phyloP scores from a whole-genome alignment of 345 rosid species.

The Rhodomyrtus tomentosa region DNA sequence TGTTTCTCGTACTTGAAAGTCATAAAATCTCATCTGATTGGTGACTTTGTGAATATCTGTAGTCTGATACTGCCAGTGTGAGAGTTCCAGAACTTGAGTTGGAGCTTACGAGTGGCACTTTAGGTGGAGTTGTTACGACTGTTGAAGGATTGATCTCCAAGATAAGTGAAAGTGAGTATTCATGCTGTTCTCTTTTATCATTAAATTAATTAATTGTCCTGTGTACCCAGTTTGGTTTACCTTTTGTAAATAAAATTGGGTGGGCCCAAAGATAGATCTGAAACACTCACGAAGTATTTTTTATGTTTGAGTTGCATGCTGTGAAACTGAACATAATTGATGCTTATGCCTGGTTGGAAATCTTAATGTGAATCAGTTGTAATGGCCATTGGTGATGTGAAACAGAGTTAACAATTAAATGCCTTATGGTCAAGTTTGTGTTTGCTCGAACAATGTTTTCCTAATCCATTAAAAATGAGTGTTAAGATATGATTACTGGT shows the following conservation, averaged over 20 bases:
- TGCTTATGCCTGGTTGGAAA: not conserved
- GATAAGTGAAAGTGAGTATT: slow-evolving; percentile 83
- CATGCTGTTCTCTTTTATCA: not conserved
- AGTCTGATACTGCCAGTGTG: slow-evolving; percentile 90
- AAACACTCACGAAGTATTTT: not conserved
- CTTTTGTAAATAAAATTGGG: not conserved
- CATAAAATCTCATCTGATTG: not conserved
- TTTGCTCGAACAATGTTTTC: not conserved
- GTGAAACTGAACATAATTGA: not conserved
- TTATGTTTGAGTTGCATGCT: not conserved
- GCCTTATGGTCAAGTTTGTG: not conserved
- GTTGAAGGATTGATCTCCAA: slow-evolving; percentile 88
- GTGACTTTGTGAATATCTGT: slow-evolving; percentile 1
- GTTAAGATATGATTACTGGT: not conserved
- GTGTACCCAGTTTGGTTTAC: not conserved
- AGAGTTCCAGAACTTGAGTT: slow-evolving; percentile 77
- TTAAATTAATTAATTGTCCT: not conserved
- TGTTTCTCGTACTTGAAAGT: not conserved
- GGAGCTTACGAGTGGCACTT: slow-evolving; percentile 81
- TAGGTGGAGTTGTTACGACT: slow-evolving; percentile 87
- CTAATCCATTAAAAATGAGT: not conserved
- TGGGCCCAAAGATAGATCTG: not conserved
- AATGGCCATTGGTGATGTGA: not conserved
- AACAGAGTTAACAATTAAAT: not conserved
- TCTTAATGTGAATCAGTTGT: not conserved